Conservation (phyloP, 176 grass and related monocot genomes). For the Ampelocalamus luodianensis region DNA sequence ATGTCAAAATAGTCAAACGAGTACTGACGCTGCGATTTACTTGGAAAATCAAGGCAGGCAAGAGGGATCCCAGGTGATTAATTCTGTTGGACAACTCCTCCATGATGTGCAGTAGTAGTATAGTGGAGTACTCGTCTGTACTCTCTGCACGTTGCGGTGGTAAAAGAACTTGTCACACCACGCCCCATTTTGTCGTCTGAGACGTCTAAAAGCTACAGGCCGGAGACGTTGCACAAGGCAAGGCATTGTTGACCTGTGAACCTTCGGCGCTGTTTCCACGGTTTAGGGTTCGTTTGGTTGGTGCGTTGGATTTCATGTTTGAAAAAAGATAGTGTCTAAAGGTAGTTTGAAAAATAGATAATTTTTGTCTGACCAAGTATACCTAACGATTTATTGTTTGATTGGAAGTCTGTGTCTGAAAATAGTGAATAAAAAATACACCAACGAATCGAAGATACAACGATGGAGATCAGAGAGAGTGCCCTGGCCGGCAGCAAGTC, state of each 20-base stretch:
- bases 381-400: too few relatives aligned
- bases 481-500: too few relatives aligned
- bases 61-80: neutral
- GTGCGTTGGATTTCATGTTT: too few relatives aligned
- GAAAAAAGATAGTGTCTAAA: too few relatives aligned
- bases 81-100: neutral
- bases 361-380: too few relatives aligned
- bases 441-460: too few relatives aligned
- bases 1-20: conserved; percentile 1
- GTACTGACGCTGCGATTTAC: neutral
- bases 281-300: too few relatives aligned
- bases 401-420: too few relatives aligned
- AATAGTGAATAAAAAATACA: too few relatives aligned
- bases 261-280: conserved; percentile 12
- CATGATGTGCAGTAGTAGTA: neutral
- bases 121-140: neutral
- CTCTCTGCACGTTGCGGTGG: neutral
- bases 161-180: neutral
- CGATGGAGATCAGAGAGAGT: too few relatives aligned
- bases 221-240: neutral
- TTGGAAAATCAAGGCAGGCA: conserved; percentile 13
- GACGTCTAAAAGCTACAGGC: neutral
- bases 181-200: neutral
- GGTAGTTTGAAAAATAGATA: too few relatives aligned
- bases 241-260: conserved; percentile 35